phyloP scores from a whole-genome alignment of 306 rosid genomes.

The Nissolia schottii region DNA sequence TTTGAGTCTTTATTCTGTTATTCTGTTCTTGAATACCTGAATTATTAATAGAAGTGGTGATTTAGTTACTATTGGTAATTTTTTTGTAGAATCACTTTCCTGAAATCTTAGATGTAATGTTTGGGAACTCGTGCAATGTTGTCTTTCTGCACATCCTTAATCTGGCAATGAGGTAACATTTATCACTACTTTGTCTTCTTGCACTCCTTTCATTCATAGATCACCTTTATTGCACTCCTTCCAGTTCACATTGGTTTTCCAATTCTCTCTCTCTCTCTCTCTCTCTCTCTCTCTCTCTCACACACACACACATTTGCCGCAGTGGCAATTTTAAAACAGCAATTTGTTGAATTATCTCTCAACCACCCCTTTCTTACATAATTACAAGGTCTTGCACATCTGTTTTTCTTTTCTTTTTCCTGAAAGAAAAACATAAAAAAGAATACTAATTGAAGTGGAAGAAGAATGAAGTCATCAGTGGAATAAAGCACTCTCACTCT shows the following conservation, averaged over 20 bases:
- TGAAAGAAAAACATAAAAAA: neutral
- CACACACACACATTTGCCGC: no score
- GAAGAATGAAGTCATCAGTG: neutral
- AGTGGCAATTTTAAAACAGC: conserved; percentile 2
- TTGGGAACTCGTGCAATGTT: conserved; percentile 60
- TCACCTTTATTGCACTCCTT: neutral
- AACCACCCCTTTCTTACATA: neutral
- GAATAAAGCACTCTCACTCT: neutral
- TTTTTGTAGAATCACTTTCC: conserved; percentile 66
- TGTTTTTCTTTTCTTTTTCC: neutral
- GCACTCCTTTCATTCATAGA: neutral
- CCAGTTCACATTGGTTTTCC: neutral
- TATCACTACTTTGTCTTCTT: neutral
- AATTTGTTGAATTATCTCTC: neutral
- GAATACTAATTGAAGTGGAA: neutral
- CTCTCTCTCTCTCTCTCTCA: no score
- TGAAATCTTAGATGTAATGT: conserved; percentile 65
- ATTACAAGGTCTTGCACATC: neutral
- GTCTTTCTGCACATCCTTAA: conserved; percentile 73
- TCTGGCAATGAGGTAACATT: conserved; percentile 67
- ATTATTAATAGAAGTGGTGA: conserved; percentile 5
- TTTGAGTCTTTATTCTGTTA: neutral
- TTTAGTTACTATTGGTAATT: conserved; percentile 1
- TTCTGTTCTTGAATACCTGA: neutral
- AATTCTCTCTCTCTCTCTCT: no score